phyloP scores from a whole-genome alignment of 495 filamentous ascomycete species.

The Neurospora cerealis region DNA sequence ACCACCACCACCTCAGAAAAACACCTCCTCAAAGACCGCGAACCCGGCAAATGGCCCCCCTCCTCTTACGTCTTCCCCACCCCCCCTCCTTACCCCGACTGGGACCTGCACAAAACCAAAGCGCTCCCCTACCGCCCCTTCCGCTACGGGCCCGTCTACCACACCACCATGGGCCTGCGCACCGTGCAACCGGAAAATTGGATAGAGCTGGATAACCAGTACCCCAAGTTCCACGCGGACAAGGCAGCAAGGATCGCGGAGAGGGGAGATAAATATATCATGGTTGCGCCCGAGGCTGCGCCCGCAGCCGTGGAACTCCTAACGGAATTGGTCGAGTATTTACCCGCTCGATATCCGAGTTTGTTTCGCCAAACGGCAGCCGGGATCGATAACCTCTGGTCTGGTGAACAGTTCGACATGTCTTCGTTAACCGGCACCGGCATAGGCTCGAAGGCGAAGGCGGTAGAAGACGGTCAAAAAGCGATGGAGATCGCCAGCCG shows the following conservation, averaged over 20 bases:
- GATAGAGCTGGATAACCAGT: slow-evolving; percentile 87
- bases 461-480: slow-evolving; percentile 48
- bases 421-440: background rate
- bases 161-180: slow-evolving; percentile 77
- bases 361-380: slow-evolving; percentile 55
- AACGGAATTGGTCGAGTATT: slow-evolving; percentile 63
- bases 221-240: slow-evolving; percentile 61
- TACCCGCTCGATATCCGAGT: slow-evolving; percentile 71
- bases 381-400: slow-evolving; percentile 63
- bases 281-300: slow-evolving; percentile 64
- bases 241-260: slow-evolving; percentile 63
- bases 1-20: background rate
- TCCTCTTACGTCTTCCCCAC: slow-evolving; percentile 58
- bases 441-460: slow-evolving; percentile 33
- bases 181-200: slow-evolving; percentile 72
- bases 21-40: background rate
- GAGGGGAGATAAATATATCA: slow-evolving; percentile 59
- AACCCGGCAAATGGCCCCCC: slow-evolving; percentile 53
- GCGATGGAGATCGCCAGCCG: slow-evolving; percentile 70
- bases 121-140: slow-evolving; percentile 81
- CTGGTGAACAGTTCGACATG: slow-evolving; percentile 65
- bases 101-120: slow-evolving; percentile 61
- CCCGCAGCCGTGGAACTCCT: slow-evolving; percentile 72
- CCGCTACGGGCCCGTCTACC: slow-evolving; percentile 60
- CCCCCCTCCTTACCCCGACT: slow-evolving; percentile 57